Base-by-base conservation (phyloP, 2,329 filamentous ascomycete species). In the Mariannaea elegans region DNA sequence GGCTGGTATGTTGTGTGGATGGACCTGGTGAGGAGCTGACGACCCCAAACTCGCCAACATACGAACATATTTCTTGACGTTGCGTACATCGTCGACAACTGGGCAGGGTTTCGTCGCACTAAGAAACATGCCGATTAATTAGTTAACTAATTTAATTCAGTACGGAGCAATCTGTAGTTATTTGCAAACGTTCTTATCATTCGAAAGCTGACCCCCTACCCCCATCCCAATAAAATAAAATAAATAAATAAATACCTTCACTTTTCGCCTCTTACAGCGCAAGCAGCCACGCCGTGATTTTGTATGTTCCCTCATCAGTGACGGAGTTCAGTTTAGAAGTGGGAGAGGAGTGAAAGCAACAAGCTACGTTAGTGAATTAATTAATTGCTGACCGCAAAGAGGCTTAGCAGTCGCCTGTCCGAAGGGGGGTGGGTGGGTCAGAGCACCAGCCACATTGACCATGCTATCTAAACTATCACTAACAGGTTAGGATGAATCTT, bases 91-190 rank as follows among this genome's bases (percentile, higher is more conserved):
- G 45, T 34, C 44, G 44, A 21, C 59, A 65, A 31, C 52, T 52
- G 7, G 62, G 62, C 45, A 65, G 23, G 7, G 56, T 62, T 42
- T 65, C 62, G 24, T 65, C 59, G 31, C 62, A 65, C 62, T 64
- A 19, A 21, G 19, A 31, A n/a, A n/a, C n/a, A n/a, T n/a, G n/a
- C n/a, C n/a, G n/a, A n/a, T n/a, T n/a, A n/a, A n/a, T n/a, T n/a
- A n/a, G n/a, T n/a, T n/a, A 8, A 2, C 29, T 23, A 46, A 8
- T 36, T 6, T 34, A 16, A 7, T 14, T 32, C 18, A 23, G 19
- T 18, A 5, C 10, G n/a, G 3, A n/a, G 16, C 7, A 14, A 3
- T 18, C n/a, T n/a, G 13, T 36, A 19, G 14, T 4, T n/a, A n/a
- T 36, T n/a, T 5, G 7, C 12, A n/a, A n/a, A 14, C 32, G 32